Conservation (phyloP, 495 filamentous ascomycete species). For the Parathielavia hyrcaniae region DNA sequence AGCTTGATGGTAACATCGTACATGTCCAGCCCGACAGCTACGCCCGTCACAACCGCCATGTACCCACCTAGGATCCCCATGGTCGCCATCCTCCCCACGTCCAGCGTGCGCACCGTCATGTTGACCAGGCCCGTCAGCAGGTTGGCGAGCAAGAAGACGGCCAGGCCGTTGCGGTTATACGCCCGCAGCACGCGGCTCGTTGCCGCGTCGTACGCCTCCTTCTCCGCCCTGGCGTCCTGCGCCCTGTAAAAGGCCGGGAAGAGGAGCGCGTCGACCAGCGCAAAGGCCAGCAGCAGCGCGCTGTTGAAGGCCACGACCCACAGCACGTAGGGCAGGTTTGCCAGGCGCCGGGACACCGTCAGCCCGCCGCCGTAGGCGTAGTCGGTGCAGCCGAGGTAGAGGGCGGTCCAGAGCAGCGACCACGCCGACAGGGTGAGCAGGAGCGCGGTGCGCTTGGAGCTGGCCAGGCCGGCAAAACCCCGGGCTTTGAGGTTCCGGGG, state of each 20-base stretch:
- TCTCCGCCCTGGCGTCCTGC: constrained; percentile 44
- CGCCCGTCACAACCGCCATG: constrained; percentile 54
- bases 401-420: constrained; percentile 56
- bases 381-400: constrained; percentile 62
- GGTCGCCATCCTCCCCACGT: constrained; percentile 53
- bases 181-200: constrained; percentile 74
- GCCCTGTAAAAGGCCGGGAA: constrained; percentile 66
- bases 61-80: constrained; percentile 74
- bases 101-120: constrained; percentile 72
- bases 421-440: constrained; percentile 55
- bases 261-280: constrained; percentile 63
- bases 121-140: constrained; percentile 85
- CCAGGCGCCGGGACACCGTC: constrained; percentile 76
- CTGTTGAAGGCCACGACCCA: constrained; percentile 90
- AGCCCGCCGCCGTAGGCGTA: constrained; percentile 64
- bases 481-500: constrained; percentile 48
- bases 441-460: constrained; percentile 46
- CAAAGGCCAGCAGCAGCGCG: constrained; percentile 69
- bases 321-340: constrained; percentile 87
- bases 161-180: constrained; percentile 83
- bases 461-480: constrained; percentile 28
- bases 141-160: constrained; percentile 83
- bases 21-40: constrained; percentile 66
- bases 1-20: constrained; percentile 71
- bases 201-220: constrained; percentile 53